Conservation (phyloP, 192 early-diverging fungal genomes). For the Endogone sp. region DNA sequence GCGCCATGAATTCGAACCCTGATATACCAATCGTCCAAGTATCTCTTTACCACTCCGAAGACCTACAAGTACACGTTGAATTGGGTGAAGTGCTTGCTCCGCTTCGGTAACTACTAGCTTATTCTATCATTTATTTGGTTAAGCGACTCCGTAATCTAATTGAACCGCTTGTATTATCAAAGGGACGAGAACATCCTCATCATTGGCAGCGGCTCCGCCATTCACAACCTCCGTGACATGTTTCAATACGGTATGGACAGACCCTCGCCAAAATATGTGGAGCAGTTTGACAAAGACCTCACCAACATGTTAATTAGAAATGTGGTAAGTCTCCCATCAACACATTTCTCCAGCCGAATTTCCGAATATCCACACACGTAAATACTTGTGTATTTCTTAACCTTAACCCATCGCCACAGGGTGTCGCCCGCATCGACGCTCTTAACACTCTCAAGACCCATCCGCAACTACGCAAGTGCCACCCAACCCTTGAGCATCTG, state of each 20-base stretch:
- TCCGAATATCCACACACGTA: background rate
- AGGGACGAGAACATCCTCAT: conserved; percentile 58
- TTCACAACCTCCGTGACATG: conserved; percentile 60
- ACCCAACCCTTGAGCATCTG: conserved; percentile 67
- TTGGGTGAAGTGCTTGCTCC: conserved; percentile 48
- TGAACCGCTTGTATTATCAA: conserved; percentile 1
- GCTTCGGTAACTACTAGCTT: conserved; percentile 27
- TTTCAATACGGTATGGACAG: conserved; percentile 22
- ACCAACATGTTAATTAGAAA: conserved; percentile 34
- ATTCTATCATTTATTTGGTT: background rate
- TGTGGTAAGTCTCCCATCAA: conserved; percentile 4
- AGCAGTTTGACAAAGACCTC: conserved; percentile 54
- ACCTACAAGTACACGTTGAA: conserved; percentile 47
- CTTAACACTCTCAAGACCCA: conserved; percentile 38
- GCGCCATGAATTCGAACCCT: conserved; percentile 47
- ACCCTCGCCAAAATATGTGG: conserved; percentile 44
- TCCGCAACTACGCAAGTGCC: conserved; percentile 39
- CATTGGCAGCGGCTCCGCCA: conserved; percentile 61
- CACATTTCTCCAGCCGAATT: conserved; percentile 5
- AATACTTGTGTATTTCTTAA: background rate
- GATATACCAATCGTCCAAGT: conserved; percentile 64
- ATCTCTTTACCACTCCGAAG: conserved; percentile 52
- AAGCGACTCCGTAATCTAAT: too few relatives aligned
- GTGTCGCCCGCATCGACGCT: conserved; percentile 33
- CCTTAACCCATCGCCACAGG: conserved; percentile 13